Conservation (phyloP, 352 stramenopile genomes). For the Globisporangium heterothallicum region DNA sequence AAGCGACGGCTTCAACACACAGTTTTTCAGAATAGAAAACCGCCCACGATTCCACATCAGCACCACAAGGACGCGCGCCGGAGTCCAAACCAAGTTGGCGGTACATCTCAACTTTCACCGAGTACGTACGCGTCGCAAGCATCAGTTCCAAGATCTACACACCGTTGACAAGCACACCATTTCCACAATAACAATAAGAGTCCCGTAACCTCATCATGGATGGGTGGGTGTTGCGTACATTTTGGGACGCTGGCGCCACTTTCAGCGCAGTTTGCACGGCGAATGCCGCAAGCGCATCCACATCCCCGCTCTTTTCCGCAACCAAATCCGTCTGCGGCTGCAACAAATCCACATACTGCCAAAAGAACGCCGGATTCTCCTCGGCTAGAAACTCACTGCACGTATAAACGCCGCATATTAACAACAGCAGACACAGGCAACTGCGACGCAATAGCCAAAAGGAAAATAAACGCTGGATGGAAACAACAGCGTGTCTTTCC, state of each 20-base stretch:
- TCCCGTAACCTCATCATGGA: too few relatives aligned
- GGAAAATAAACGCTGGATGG: too few relatives aligned
- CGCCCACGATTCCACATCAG: conserved; percentile 51
- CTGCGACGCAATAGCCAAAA: too few relatives aligned
- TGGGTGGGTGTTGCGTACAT: conserved; percentile 23
- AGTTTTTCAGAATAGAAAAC: conserved; percentile 63
- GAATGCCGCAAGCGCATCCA: conserved; percentile 42
- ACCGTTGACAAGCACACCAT: too few relatives aligned
- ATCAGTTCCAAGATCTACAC: conserved; percentile 73
- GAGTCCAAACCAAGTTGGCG: conserved; percentile 79
- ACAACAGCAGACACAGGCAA: conserved; percentile 6
- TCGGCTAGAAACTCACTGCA: conserved; percentile 73
- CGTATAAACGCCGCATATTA: conserved; percentile 6
- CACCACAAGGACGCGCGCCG: conserved; percentile 43
- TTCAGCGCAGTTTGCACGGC: conserved; percentile 47
- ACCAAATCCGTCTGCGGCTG: conserved; percentile 26
- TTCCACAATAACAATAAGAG: conserved; percentile 4
- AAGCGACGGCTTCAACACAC: conserved; percentile 63
- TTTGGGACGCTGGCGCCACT: conserved; percentile 59
- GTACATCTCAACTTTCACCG: conserved; percentile 80
- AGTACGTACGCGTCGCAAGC: conserved; percentile 72
- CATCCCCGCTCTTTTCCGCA: conserved; percentile 27
- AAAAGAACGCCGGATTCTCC: conserved; percentile 75
- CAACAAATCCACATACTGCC: conserved; percentile 61
- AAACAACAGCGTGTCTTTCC: too few relatives aligned